Evolutionary conservation across 371 early-diverging fungal species (phyloP).

Genomic region (Mucor indicus): DNA sequence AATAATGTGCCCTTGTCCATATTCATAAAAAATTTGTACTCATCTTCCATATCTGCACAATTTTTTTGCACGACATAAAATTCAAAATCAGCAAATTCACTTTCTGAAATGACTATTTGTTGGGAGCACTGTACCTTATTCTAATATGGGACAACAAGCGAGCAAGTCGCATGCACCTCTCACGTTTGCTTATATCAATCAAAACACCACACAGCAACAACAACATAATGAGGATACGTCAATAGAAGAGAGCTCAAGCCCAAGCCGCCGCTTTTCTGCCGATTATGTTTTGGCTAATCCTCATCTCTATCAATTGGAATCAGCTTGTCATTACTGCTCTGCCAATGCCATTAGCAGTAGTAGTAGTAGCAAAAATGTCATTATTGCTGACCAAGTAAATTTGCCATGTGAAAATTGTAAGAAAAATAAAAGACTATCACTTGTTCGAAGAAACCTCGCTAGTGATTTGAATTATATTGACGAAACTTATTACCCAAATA

Average conservation of each 20-base stretch:
- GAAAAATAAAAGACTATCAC: conserved; percentile 25
- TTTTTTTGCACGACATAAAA: conserved; percentile 15
- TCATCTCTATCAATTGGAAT: conserved; percentile 35
- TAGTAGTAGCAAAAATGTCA: not conserved
- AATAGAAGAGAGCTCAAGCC: not conserved
- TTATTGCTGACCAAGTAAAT: conserved; percentile 17
- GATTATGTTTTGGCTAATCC: conserved; percentile 37
- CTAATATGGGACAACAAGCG: conserved; percentile 30
- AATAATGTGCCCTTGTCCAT: conserved; percentile 18
- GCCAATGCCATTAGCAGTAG: too few species aligned
- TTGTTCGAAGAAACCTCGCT: conserved; percentile 30
- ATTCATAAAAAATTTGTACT: conserved; percentile 22
- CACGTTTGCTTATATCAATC: conserved; percentile 37
- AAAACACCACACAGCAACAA: too few species aligned
- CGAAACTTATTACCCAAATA: conserved; percentile 37
- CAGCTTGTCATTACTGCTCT: conserved; percentile 17
- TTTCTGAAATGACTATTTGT: conserved; percentile 3
- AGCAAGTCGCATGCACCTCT: conserved; percentile 37
- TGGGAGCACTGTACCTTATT: too few species aligned
- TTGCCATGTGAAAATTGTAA: conserved; percentile 21
- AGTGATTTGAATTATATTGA: conserved; percentile 42
- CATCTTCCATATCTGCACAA: conserved; percentile 12
- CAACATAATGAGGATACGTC: not conserved
- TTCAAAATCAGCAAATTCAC: conserved; percentile 7
- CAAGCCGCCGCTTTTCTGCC: conserved; percentile 5